phyloP scores from a whole-genome alignment of 805 yeast species.

The Starmerella potacharoeniae region DNA sequence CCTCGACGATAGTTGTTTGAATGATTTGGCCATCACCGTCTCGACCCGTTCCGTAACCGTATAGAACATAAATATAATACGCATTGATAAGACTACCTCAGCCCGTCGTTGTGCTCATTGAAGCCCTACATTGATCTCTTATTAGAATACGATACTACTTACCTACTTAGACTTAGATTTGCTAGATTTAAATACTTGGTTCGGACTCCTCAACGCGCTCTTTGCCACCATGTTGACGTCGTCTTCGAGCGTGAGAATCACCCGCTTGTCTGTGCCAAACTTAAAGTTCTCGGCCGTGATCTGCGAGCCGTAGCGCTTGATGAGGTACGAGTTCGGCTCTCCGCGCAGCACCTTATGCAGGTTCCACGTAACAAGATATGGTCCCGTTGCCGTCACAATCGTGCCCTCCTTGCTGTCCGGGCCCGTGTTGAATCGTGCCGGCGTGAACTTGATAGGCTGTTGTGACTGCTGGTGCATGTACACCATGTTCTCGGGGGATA shows the following conservation, averaged over 20 bases:
- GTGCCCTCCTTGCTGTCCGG: slow-evolving; percentile 51
- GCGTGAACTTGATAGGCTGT: slow-evolving; percentile 46
- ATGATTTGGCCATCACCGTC: too few relatives aligned
- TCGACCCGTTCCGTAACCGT: too few relatives aligned
- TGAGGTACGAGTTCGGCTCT: slow-evolving; percentile 45
- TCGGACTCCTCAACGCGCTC: slow-evolving; percentile 47
- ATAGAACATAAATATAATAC: too few relatives aligned
- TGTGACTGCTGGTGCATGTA: slow-evolving; percentile 43
- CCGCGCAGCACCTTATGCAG: slow-evolving; percentile 46
- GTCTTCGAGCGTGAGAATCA: slow-evolving; percentile 61
- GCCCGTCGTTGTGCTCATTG: too few relatives aligned
- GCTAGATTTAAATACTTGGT: slow-evolving; percentile 21
- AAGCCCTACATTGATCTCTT: too few relatives aligned
- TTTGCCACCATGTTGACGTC: slow-evolving; percentile 64
- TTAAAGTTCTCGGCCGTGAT: slow-evolving; percentile 71
- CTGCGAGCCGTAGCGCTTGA: slow-evolving; percentile 48
- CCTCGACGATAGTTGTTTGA: too few relatives aligned
- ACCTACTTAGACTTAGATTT: background rate
- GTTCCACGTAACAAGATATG: slow-evolving; percentile 74
- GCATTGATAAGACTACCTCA: too few relatives aligned
- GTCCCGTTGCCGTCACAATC: slow-evolving; percentile 70
- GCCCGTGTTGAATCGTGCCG: slow-evolving; percentile 69
- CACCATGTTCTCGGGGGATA: slow-evolving; percentile 63
- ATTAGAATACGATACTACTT: too few relatives aligned
- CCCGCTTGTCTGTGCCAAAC: slow-evolving; percentile 58